Evolutionary conservation across 306 rosid genomes (phyloP).

Genomic region (Macrotyloma uniflorum): DNA sequence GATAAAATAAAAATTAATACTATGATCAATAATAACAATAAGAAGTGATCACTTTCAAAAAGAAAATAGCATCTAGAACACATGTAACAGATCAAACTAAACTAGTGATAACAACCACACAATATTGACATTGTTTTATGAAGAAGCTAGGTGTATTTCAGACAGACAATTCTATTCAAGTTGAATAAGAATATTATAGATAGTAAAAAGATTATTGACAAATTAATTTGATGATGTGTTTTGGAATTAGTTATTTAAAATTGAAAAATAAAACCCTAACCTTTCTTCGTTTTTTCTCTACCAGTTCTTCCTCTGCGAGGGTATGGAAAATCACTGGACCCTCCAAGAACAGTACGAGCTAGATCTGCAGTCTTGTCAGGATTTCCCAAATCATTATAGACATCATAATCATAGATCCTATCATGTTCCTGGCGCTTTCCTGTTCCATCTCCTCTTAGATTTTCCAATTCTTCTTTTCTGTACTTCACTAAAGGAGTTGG

Average conservation of each 20-base stretch:
- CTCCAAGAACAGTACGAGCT: slow-evolving; percentile 69
- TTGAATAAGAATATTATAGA: no score
- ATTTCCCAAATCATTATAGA: slow-evolving; percentile 69
- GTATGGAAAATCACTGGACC: slow-evolving; percentile 59
- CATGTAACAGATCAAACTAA: no score
- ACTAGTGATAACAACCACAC: no score
- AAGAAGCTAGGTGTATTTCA: no score
- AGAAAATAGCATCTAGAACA: background rate
- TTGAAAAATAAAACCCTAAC: slow-evolving; percentile 31
- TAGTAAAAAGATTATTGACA: background rate
- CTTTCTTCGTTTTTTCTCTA: slow-evolving; percentile 43
- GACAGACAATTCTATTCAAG: no score
- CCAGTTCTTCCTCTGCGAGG: slow-evolving; percentile 83
- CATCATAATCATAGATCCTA: slow-evolving; percentile 72
- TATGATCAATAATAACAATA: background rate
- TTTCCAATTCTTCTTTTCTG: slow-evolving; percentile 58
- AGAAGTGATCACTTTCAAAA: background rate
- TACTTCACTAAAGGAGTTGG: slow-evolving; percentile 55
- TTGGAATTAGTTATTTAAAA: background rate
- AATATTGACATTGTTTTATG: no score
- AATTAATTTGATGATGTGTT: background rate
- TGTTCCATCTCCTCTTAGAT: slow-evolving; percentile 66
- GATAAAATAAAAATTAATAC: background rate
- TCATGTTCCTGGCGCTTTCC: slow-evolving; percentile 71
- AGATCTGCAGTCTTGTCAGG: slow-evolving; percentile 36